These are phyloP conservation scores for Phalaenopsis aphrodite DNA, from an alignment of 106 monocot genomes.

Conservation along the genomic window DNA sequence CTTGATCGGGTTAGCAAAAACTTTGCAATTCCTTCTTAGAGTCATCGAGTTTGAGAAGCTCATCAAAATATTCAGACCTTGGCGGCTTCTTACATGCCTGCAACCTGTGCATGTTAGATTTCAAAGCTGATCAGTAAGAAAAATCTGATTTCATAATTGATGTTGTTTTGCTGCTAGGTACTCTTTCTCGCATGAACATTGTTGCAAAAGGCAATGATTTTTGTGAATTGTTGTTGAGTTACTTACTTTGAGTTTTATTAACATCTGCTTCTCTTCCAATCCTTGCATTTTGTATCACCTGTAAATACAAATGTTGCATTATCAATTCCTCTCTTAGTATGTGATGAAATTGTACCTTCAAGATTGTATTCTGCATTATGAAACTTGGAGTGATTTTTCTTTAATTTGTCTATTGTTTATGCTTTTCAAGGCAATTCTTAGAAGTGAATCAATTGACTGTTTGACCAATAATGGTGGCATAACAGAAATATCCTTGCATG, in stretches of 20 bases:
- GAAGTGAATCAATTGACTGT: too few relatives aligned
- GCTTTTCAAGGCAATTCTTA: too few relatives aligned
- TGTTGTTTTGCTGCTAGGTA: not conserved
- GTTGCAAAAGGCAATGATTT: not conserved
- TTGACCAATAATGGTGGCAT: too few relatives aligned
- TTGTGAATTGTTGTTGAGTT: not conserved
- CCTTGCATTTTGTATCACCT: constrained; percentile 3
- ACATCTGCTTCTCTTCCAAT: not conserved
- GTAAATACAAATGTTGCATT: not conserved
- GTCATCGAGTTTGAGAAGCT: not conserved
- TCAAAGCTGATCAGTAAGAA: not conserved
- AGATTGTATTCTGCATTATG: not conserved
- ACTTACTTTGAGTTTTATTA: not conserved
- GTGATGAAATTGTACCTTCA: not conserved
- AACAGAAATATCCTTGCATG: too few relatives aligned
- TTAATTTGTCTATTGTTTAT: too few relatives aligned
- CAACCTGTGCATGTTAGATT: not conserved
- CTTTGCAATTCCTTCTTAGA: not conserved
- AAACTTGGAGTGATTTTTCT: not conserved
- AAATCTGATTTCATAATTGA: not conserved
- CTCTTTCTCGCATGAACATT: not conserved
- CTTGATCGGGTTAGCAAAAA: not conserved
- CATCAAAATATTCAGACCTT: not conserved
- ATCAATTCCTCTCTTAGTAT: not conserved
- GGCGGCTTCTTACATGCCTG: not conserved